These are phyloP conservation scores for Polytrichum formosum DNA, from an alignment of 225 moss, liverwort and hornwort species.

Conservation along the genomic window DNA sequence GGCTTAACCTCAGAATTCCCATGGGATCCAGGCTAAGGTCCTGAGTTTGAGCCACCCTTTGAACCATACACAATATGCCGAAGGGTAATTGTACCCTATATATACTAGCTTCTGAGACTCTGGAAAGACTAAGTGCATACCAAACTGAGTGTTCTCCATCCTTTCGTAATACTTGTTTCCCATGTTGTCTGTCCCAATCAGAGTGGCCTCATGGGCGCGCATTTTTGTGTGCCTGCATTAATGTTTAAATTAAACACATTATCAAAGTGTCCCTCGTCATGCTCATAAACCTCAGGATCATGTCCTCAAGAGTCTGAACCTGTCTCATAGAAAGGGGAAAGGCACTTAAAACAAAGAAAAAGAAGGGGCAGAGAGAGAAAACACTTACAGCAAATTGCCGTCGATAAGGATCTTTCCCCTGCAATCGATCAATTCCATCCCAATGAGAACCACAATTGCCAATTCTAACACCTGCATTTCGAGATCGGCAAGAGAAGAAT, in stretches of 20 bases:
- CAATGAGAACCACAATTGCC: neutral
- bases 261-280: slow-evolving; percentile 1
- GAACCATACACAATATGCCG: no score
- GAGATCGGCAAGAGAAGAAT: neutral
- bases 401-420: slow-evolving; percentile 44
- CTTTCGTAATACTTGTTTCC: slow-evolving; percentile 88
- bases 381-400: slow-evolving; percentile 67
- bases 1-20: no score
- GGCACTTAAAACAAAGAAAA: neutral
- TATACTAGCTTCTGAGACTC: neutral
- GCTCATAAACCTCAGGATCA: neutral
- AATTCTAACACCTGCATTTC: neutral
- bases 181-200: slow-evolving; percentile 65
- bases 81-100: no score
- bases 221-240: slow-evolving; percentile 60
- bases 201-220: slow-evolving; percentile 48
- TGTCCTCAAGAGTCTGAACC: neutral
- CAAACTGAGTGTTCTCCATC: slow-evolving; percentile 53
- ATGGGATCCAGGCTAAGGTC: no score
- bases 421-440: slow-evolving; percentile 24
- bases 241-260: neutral
- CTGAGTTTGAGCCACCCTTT: no score
- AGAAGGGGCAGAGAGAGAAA: neutral
- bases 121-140: slow-evolving; percentile 24
- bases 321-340: neutral